A percentile compares a stretch with the other conserved stretches of the same genome.
These are phyloP conservation scores for Eimeria necatrix DNA, from an alignment of 169 alveolate species.

Conservation along the genomic window DNA sequence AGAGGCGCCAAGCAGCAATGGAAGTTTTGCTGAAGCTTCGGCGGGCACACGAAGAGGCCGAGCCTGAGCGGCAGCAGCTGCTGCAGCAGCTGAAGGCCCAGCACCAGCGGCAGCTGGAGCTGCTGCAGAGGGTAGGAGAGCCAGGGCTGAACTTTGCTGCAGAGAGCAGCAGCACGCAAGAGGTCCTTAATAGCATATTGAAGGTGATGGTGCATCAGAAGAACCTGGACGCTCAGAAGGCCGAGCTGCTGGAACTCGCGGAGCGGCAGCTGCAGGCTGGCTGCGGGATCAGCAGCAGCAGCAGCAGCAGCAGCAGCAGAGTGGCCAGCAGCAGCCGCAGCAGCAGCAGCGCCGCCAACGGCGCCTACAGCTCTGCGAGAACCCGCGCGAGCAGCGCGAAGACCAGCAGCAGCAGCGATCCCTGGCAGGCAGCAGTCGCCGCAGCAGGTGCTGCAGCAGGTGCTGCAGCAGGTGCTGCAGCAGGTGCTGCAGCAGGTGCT, in stretches of 20 bases:
- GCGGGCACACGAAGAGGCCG: conserved; percentile 1
- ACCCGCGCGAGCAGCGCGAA: background rate
- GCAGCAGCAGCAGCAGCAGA: background rate
- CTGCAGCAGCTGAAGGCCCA: conserved; percentile 9
- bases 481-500: too few relatives aligned
- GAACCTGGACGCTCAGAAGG: background rate
- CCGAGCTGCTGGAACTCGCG: background rate
- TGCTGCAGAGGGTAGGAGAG: background rate
- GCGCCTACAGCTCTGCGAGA: background rate
- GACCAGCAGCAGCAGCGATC: background rate
- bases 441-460: background rate
- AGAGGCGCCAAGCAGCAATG: conserved; percentile 6
- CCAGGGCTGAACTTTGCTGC: background rate
- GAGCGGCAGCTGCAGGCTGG: conserved; percentile 1
- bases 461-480: background rate
- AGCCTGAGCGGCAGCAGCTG: background rate
- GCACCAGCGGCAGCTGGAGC: conserved; percentile 32
- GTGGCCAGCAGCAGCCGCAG: background rate
- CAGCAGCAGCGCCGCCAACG: background rate
- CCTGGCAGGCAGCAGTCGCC: background rate
- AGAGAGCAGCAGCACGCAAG: conserved; percentile 1
- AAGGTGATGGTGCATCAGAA: conserved; percentile 19
- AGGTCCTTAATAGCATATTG: background rate
- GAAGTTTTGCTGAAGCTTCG: background rate
- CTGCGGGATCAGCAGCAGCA: background rate